Percentiles rank a stretch among this genome's conserved stretches.
Conservation (phyloP, 805 yeast species). For the Candida berthetii region DNA sequence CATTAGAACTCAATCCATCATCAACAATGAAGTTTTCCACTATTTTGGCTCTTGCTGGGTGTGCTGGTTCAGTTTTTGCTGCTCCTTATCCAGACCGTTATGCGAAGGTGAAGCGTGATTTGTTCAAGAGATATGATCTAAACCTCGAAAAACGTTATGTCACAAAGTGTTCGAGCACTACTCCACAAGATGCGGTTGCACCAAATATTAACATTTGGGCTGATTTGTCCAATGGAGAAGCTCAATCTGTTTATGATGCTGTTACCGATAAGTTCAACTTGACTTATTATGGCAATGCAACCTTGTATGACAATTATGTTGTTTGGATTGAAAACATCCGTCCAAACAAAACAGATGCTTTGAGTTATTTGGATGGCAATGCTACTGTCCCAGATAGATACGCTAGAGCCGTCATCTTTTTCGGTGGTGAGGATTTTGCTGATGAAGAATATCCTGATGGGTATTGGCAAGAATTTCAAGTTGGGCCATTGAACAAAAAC, state of each 20-base stretch:
- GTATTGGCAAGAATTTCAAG: constrained; percentile 18
- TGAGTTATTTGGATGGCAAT: constrained; percentile 14
- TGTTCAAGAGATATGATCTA: no score
- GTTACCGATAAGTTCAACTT: constrained; percentile 11
- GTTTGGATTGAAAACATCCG: constrained; percentile 18
- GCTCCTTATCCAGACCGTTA: no score
- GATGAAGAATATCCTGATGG: constrained; percentile 16
- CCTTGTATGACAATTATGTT: constrained; percentile 15
- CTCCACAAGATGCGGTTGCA: constrained; percentile 10
- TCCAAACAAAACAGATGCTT: constrained; percentile 22
- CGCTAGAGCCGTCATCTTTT: constrained; percentile 16
- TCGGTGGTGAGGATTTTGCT: constrained; percentile 17
- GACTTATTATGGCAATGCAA: constrained; percentile 13
- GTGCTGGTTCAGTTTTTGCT: no score
- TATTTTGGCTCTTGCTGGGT: no score
- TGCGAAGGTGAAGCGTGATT: no score
- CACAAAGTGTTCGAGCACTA: constrained; percentile 1
- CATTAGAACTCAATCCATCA: no score
- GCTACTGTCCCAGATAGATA: constrained; percentile 15
- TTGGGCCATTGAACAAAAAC: constrained; percentile 16
- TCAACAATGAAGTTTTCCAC: no score
- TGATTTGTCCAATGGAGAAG: constrained; percentile 14
- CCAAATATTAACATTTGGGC: constrained; percentile 17
- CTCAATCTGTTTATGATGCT: constrained; percentile 9
- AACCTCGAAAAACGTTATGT: not conserved